Percentiles rank a stretch among this genome's conserved stretches.
Evolutionary conservation across 345 rosid genomes (phyloP).

Genomic region (Eucalyptus erythrocorys): DNA sequence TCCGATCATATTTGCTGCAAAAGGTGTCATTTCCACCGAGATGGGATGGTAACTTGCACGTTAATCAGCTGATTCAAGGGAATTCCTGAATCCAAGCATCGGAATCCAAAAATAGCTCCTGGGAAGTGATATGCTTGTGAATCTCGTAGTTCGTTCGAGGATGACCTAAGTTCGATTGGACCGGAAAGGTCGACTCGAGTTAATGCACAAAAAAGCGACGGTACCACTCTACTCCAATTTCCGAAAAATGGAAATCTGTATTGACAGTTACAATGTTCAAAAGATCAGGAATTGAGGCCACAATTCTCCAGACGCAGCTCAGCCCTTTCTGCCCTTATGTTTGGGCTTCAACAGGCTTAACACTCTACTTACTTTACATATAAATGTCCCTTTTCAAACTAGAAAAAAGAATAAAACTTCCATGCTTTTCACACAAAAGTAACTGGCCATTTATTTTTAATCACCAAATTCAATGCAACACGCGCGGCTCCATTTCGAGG

Average conservation of each 20-base stretch:
- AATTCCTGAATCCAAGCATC: background rate
- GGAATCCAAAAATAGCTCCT: background rate
- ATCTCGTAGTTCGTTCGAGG: background rate
- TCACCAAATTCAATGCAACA: background rate
- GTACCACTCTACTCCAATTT: background rate
- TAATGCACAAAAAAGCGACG: background rate
- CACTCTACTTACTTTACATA: background rate
- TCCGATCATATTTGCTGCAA: background rate
- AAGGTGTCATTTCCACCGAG: background rate
- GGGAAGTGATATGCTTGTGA: background rate
- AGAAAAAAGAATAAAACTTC: background rate
- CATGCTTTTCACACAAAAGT: background rate
- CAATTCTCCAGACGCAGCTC: background rate
- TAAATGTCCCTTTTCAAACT: background rate
- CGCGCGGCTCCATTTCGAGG: background rate
- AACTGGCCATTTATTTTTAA: background rate
- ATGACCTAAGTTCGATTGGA: background rate
- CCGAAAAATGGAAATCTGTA: background rate
- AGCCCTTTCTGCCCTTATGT: background rate
- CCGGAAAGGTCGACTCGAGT: background rate
- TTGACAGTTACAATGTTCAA: background rate
- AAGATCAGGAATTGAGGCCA: background rate
- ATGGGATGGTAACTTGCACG: background rate
- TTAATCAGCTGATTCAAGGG: background rate
- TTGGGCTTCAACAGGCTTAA: background rate